Conservation (phyloP, 1,139 yeast species). For the Protomyces inouyei region DNA sequence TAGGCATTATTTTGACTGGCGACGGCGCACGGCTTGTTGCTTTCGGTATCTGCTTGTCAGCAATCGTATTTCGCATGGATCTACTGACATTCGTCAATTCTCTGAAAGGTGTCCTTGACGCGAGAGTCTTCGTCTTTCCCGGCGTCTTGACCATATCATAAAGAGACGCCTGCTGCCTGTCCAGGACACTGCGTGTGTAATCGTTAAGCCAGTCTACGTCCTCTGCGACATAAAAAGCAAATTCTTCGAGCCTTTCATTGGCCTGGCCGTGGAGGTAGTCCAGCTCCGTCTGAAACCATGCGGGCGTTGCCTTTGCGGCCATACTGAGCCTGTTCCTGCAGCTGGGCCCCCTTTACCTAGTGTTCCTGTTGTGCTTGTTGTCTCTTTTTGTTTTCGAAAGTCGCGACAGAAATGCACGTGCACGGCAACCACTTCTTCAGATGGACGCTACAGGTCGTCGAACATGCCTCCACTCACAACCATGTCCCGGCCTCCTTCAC, state of each 20-base stretch:
- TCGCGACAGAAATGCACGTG: background rate
- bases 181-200: background rate
- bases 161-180: background rate
- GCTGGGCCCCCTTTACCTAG: background rate
- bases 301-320: slow-evolving; percentile 1
- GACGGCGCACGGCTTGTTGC: background rate
- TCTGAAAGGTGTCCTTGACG: background rate
- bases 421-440: background rate
- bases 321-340: background rate
- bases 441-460: slow-evolving; percentile 3
- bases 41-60: background rate
- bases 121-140: background rate
- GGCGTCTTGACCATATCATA: background rate
- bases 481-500: background rate
- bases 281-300: background rate
- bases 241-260: slow-evolving; percentile 5
- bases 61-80: background rate
- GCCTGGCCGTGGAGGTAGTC: background rate
- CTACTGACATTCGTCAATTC: background rate
- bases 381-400: background rate
- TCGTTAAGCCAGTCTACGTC: slow-evolving; percentile 11
- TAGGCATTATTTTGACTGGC: background rate
- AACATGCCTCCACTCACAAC: background rate
- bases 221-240: slow-evolving; percentile 8
- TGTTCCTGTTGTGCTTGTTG: background rate